Conservation (phyloP, 371 early-diverging fungal genomes). For the Mortierella sp. region DNA sequence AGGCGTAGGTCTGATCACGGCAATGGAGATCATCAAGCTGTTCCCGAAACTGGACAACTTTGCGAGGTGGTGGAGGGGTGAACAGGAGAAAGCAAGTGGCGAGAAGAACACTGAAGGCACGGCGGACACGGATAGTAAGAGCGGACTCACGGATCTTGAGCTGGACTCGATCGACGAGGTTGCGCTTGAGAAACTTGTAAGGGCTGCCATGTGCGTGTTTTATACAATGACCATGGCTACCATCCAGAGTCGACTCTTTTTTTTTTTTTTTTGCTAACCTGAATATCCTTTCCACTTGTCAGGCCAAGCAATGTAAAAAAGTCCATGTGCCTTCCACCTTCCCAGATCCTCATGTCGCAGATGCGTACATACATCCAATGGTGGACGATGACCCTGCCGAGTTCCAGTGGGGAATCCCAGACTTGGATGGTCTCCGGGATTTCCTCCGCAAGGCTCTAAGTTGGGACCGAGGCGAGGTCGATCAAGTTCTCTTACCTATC, state of each 20-base stretch:
- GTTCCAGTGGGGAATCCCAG: conserved; percentile 90
- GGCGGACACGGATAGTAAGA: not conserved
- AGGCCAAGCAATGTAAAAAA: conserved; percentile 47
- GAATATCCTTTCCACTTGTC: not conserved
- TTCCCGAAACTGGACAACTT: conserved; percentile 70
- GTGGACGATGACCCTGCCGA: conserved; percentile 74
- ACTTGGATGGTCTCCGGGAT: conserved; percentile 79
- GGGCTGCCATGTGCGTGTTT: conserved; percentile 32
- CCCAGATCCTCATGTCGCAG: conserved; percentile 79
- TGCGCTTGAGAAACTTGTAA: conserved; percentile 72
- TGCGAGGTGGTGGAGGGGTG: conserved; percentile 71
- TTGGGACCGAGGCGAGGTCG: conserved; percentile 65
- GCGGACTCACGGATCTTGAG: conserved; percentile 25
- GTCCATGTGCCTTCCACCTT: conserved; percentile 62
- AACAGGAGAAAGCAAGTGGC: conserved; percentile 13
- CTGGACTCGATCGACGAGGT: conserved; percentile 56
- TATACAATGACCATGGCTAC: not conserved
- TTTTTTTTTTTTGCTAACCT: not conserved
- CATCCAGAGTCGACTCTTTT: not conserved
- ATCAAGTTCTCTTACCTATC: conserved; percentile 81
- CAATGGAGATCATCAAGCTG: conserved; percentile 87
- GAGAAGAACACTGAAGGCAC: conserved; percentile 9
- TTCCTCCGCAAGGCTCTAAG: conserved; percentile 66
- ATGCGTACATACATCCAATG: conserved; percentile 85
- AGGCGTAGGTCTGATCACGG: conserved; percentile 95